These are phyloP conservation scores for Aspergillus sp. DNA, from an alignment of 2,329 filamentous ascomycete genomes.

Conservation along the genomic window DNA sequence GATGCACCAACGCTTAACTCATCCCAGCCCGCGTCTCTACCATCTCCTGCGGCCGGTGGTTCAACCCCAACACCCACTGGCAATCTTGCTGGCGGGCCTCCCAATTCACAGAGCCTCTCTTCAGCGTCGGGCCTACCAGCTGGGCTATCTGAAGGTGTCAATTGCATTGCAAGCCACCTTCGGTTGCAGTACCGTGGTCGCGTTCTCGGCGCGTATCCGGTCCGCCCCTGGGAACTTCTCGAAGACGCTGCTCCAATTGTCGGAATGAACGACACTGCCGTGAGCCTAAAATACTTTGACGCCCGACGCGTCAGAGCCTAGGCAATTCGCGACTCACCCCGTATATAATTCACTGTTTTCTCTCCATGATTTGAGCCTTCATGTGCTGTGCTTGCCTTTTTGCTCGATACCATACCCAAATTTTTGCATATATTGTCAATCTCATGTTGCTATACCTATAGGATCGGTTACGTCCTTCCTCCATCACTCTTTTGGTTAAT, in stretches of 20 bases:
- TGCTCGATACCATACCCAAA: conserved; percentile 8
- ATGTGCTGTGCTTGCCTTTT: conserved; percentile 1
- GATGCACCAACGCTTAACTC: conserved; percentile 26
- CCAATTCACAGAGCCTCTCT: conserved; percentile 19
- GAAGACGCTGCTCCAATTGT: conserved; percentile 48
- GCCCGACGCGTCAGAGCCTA: conserved; percentile 36
- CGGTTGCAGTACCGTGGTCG: conserved; percentile 42
- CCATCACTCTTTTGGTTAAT: neutral
- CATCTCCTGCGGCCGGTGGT: conserved; percentile 35
- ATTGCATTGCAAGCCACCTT: conserved; percentile 34
- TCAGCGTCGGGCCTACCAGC: conserved; percentile 12
- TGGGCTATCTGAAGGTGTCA: conserved; percentile 29
- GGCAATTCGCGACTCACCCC: neutral
- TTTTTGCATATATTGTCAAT: conserved; percentile 19
- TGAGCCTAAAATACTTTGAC: conserved; percentile 47
- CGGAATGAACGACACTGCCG: conserved; percentile 48
- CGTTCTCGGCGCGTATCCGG: conserved; percentile 36
- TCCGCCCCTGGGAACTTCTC: conserved; percentile 48
- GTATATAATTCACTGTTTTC: conserved; percentile 2
- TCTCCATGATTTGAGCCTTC: neutral
- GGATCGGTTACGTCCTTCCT: neutral
- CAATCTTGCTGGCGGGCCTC: conserved; percentile 21
- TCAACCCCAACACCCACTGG: conserved; percentile 33
- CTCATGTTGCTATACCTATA: neutral
- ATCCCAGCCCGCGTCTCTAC: conserved; percentile 30